Evolutionary conservation across 2,329 filamentous ascomycete genomes (phyloP).

Genomic region (Scedosporium dehoogii): DNA sequence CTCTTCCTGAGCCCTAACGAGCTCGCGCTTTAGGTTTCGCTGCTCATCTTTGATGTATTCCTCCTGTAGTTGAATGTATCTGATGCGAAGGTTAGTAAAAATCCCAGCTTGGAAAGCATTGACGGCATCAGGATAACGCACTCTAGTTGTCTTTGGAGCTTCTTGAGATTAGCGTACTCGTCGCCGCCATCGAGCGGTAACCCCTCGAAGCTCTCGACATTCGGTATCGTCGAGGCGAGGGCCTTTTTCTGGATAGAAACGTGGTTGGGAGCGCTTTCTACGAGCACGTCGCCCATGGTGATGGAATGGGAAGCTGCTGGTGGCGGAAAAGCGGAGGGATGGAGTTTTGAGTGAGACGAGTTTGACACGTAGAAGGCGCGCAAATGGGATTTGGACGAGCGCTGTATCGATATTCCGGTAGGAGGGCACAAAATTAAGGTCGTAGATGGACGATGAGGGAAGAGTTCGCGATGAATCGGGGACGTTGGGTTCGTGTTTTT

Average conservation of each 20-base stretch:
- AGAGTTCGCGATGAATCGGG: not conserved
- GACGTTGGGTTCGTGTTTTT: not conserved
- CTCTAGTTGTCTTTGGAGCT: slow-evolving; percentile 92
- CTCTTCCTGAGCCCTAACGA: slow-evolving; percentile 95
- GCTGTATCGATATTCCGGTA: too few species aligned
- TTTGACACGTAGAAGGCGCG: not conserved
- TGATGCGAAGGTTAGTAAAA: slow-evolving; percentile 10
- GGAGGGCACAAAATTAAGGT: not conserved
- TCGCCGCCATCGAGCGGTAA: slow-evolving; percentile 72
- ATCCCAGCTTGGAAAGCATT: not conserved
- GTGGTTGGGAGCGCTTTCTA: slow-evolving; percentile 70
- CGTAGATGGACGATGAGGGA: not conserved
- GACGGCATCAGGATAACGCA: slow-evolving; percentile 33
- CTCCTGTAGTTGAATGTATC: slow-evolving; percentile 94
- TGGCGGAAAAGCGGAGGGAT: not conserved
- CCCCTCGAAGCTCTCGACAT: slow-evolving; percentile 83
- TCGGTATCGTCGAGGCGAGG: slow-evolving; percentile 70
- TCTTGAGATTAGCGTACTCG: slow-evolving; percentile 93
- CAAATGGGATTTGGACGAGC: not conserved
- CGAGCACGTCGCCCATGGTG: slow-evolving; percentile 75
- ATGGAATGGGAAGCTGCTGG: not conserved
- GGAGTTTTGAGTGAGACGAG: not conserved
- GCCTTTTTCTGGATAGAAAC: slow-evolving; percentile 73
- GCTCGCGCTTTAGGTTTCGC: slow-evolving; percentile 90
- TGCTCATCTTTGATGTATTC: slow-evolving; percentile 99